A percentile compares a stretch with the other conserved stretches of the same genome.
These are phyloP conservation scores for Heimioporus sp. DNA, from an alignment of 768 basidiomycete species.

Conservation along the genomic window DNA sequence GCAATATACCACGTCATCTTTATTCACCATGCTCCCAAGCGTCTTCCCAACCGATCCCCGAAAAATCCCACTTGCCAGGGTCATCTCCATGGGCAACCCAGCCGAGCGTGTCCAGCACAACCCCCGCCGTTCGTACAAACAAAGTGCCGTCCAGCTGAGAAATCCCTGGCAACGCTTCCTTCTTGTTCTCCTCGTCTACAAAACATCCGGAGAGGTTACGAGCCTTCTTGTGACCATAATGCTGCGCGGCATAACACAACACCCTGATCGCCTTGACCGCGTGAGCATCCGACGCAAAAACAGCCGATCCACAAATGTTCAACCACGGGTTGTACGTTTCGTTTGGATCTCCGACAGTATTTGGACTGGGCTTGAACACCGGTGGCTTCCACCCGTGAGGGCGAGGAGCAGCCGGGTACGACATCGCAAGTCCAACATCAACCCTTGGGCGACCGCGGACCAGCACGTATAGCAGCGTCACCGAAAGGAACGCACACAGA, in stretches of 20 bases:
- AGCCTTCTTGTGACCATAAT: conserved; percentile 42
- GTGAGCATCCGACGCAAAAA: conserved; percentile 54
- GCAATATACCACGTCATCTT: too few relatives aligned
- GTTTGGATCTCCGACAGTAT: conserved; percentile 35
- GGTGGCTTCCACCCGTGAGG: conserved; percentile 29
- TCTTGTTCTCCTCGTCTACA: conserved; percentile 37
- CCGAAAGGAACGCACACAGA: conserved; percentile 41
- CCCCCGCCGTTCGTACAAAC: conserved; percentile 56
- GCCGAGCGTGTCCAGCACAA: conserved; percentile 53
- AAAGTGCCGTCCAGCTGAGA: conserved; percentile 51
- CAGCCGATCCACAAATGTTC: conserved; percentile 40
- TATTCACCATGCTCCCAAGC: conserved; percentile 44
- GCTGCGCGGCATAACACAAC: conserved; percentile 45
- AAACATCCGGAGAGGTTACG: conserved; percentile 45
- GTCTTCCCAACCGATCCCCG: conserved; percentile 59
- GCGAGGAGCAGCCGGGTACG: conserved; percentile 40
- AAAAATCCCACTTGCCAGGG: conserved; percentile 52
- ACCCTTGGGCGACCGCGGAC: conserved; percentile 56
- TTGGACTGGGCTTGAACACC: conserved; percentile 4
- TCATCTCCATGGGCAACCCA: conserved; percentile 54
- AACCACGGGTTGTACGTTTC: conserved; percentile 53
- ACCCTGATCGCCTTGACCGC: conserved; percentile 48
- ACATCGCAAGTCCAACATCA: conserved; percentile 45
- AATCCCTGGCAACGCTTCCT: conserved; percentile 47
- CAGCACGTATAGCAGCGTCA: conserved; percentile 35